Percentiles rank a stretch among this genome's conserved stretches.
Evolutionary conservation across 257 asterid genomes (phyloP).

Genomic region (Leptodermis oblonga): DNA sequence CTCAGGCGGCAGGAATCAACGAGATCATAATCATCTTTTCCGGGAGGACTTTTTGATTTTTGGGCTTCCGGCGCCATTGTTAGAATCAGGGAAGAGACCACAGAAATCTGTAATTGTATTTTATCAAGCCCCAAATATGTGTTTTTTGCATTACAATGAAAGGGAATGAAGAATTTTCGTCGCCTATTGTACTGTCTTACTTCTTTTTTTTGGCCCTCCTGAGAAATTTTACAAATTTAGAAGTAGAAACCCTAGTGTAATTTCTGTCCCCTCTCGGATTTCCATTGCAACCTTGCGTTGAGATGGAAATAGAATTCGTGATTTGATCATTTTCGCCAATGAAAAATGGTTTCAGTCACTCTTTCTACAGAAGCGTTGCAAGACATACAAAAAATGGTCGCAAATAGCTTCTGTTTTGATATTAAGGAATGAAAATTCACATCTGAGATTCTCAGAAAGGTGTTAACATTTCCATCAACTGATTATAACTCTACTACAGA

Average conservation of each 20-base stretch:
- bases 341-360: too few species aligned
- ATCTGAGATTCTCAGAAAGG: not conserved
- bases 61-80: slow-evolving; percentile 12
- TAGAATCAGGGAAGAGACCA: slow-evolving; percentile 31
- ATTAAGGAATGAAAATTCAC: not conserved
- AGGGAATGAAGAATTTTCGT: slow-evolving; percentile 16
- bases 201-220: too few species aligned
- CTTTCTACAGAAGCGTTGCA: not conserved
- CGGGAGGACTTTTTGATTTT: not conserved
- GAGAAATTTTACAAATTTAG: not conserved
- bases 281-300: not conserved
- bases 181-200: not conserved
- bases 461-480: not conserved
- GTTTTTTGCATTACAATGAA: slow-evolving; percentile 11
- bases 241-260: not conserved
- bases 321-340: not conserved
- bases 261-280: not conserved
- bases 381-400: not conserved
- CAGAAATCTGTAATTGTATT: slow-evolving; percentile 35
- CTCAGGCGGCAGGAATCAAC: slow-evolving; percentile 67
- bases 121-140: slow-evolving; percentile 2
- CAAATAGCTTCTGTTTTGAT: not conserved
- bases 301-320: not conserved
- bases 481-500: not conserved
- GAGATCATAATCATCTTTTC: slow-evolving; percentile 38